Conservation (phyloP, 139 green algal species). For the Spirogloea muscicola region DNA sequence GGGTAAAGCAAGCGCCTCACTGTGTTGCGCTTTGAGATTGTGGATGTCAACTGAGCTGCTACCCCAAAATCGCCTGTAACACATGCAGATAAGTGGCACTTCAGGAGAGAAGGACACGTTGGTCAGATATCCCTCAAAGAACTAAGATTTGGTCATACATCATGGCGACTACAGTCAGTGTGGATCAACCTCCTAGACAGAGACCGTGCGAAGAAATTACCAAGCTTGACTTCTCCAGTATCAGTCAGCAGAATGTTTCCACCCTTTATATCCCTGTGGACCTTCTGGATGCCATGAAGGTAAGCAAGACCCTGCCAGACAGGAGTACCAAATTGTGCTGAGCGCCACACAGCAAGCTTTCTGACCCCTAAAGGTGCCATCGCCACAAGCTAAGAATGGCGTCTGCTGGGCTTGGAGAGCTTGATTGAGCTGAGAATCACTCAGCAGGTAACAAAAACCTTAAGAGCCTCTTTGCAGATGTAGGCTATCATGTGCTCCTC, state of each 20-base stretch:
- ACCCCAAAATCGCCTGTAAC: slow-evolving; percentile 57
- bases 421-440: no score
- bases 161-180: no score
- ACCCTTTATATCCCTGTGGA: slow-evolving; percentile 97
- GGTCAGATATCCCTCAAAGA: no score
- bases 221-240: slow-evolving; percentile 65
- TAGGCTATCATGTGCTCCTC: slow-evolving; percentile 46
- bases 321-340: no score
- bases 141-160: no score
- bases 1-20: no score
- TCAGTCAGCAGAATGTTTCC: slow-evolving; percentile 86
- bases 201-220: neutral
- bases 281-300: slow-evolving; percentile 78
- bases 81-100: neutral
- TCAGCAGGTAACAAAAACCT: slow-evolving; percentile 35
- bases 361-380: no score
- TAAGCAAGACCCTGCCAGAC: slow-evolving; percentile 62
- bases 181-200: no score
- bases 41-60: slow-evolving; percentile 71
- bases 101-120: neutral
- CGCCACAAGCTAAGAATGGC: no score
- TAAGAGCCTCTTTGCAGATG: slow-evolving; percentile 78
- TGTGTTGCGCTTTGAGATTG: slow-evolving; percentile 71
- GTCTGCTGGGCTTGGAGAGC: no score
- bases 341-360: no score